phyloP scores from a whole-genome alignment of 2,329 filamentous ascomycete genomes.

The Chrysoporthe cubensis region DNA sequence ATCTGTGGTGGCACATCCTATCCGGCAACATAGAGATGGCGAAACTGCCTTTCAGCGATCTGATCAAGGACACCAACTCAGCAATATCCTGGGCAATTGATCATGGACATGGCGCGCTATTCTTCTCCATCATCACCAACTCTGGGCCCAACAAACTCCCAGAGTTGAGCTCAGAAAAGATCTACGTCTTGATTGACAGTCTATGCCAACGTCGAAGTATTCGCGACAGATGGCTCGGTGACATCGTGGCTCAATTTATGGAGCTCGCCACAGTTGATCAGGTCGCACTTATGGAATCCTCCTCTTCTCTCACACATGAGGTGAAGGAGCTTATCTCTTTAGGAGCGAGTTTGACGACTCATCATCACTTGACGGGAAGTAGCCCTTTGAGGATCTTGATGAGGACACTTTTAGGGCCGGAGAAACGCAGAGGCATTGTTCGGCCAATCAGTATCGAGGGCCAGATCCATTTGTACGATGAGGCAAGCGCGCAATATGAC shows the following conservation, averaged over 20 bases:
- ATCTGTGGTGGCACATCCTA: slow-evolving; percentile 1
- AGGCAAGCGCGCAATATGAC: background rate
- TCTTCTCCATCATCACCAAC: background rate
- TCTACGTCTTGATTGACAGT: background rate
- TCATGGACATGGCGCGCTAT: background rate
- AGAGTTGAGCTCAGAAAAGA: background rate
- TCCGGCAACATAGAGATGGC: background rate
- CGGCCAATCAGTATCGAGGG: too few relatives aligned
- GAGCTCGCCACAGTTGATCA: background rate
- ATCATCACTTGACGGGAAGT: background rate
- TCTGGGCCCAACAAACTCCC: too few relatives aligned
- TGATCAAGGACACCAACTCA: background rate
- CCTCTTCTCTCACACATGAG: background rate
- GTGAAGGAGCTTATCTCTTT: background rate
- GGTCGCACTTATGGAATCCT: too few relatives aligned
- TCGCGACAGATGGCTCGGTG: background rate
- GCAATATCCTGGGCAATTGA: background rate
- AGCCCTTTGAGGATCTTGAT: background rate
- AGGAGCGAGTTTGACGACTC: background rate
- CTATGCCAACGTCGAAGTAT: background rate
- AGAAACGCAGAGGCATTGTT: background rate
- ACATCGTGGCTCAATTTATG: background rate
- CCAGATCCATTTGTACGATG: too few relatives aligned
- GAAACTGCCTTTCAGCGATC: background rate
- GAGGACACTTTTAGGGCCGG: background rate